phyloP scores from a whole-genome alignment of 1,139 yeast genomes.

The Yamadazyma triangularis region DNA sequence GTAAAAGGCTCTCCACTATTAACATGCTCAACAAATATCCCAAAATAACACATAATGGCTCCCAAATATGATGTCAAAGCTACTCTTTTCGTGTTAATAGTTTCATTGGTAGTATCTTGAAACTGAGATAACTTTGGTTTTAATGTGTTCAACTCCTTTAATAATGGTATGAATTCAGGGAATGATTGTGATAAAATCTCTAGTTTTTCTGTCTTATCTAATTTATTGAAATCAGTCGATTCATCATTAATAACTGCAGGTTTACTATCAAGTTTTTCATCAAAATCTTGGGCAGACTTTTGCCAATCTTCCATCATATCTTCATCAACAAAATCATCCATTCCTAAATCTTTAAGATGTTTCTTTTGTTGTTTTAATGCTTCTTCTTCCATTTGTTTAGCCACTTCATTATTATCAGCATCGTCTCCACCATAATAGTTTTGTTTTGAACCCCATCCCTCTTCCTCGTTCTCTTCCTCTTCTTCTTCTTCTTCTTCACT shows the following conservation, averaged over 20 bases:
- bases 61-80: constrained; percentile 79
- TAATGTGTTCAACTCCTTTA: constrained; percentile 56
- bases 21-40: constrained; percentile 57
- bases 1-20: constrained; percentile 50
- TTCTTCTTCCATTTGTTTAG: constrained; percentile 78
- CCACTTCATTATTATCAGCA: constrained; percentile 67
- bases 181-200: constrained; percentile 52
- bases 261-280: constrained; percentile 19
- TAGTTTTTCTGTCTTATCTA: constrained; percentile 42
- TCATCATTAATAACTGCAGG: constrained; percentile 22
- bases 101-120: constrained; percentile 21
- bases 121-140: constrained; percentile 34
- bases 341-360: constrained; percentile 73
- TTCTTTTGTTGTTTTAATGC: constrained; percentile 84
- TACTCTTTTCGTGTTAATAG: constrained; percentile 49
- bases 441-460: constrained; percentile 78
- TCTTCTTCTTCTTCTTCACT: constrained; percentile 33
- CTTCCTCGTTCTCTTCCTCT: constrained; percentile 40
- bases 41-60: constrained; percentile 69
- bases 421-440: constrained; percentile 86
- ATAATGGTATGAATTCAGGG: constrained; percentile 82
- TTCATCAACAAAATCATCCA: constrained; percentile 82
- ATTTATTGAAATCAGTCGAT: constrained; percentile 26
- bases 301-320: constrained; percentile 75
- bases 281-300: constrained; percentile 31